Percentiles rank a stretch among this genome's conserved stretches.
phyloP scores from a whole-genome alignment of 2,329 filamentous ascomycete genomes.

The Sarocladium brachiariae region DNA sequence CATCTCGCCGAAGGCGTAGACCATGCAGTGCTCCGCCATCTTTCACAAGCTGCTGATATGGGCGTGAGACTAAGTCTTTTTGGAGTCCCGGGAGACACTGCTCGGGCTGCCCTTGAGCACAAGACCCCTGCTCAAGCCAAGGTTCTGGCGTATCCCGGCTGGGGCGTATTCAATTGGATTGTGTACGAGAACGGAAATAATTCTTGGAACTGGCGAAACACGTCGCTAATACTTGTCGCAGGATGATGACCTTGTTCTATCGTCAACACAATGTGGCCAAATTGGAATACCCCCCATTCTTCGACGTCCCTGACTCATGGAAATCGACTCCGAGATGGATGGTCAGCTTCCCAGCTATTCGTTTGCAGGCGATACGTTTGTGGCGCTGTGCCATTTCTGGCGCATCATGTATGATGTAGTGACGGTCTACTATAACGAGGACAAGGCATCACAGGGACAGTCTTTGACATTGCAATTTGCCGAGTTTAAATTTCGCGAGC shows the following conservation, averaged over 20 bases:
- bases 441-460: not conserved
- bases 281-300: constrained; percentile 16
- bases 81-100: constrained; percentile 12
- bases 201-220: not conserved
- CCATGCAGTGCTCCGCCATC: constrained; percentile 24
- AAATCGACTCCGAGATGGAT: constrained; percentile 9
- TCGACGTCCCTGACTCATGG: constrained; percentile 17
- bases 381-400: constrained; percentile 28
- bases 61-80: constrained; percentile 25
- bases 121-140: not conserved
- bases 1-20: constrained; percentile 28
- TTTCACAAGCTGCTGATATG: constrained; percentile 22
- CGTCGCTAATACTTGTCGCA: constrained; percentile 10
- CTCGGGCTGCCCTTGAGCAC: not conserved
- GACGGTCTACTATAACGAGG: constrained; percentile 20
- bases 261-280: constrained; percentile 24
- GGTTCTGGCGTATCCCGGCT: constrained; percentile 18
- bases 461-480: constrained; percentile 19
- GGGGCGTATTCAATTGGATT: constrained; percentile 31
- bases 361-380: constrained; percentile 19
- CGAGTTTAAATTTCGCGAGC: constrained; percentile 31
- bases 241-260: constrained; percentile 26
- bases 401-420: constrained; percentile 27
- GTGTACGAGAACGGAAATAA: constrained; percentile 20
- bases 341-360: not conserved